Conservation (phyloP, 2,329 filamentous ascomycete genomes). For the Epichloe glyceriae region DNA sequence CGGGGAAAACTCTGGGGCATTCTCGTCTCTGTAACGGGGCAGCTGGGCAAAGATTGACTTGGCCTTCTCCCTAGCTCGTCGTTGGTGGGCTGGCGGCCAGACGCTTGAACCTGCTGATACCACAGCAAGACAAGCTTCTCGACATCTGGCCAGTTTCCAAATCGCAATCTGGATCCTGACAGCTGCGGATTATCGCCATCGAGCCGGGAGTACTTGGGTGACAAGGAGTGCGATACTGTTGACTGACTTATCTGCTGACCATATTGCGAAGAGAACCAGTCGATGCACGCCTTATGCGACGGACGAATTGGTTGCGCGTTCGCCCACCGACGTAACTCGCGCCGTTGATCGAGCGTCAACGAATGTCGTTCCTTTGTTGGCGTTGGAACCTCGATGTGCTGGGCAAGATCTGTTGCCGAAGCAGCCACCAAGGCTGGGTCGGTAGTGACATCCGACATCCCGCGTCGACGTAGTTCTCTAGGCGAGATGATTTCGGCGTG, state of each 20-base stretch:
- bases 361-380: slow-evolving; percentile 40
- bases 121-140: slow-evolving; percentile 43
- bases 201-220: slow-evolving; percentile 47
- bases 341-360: slow-evolving; percentile 48
- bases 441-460: slow-evolving; percentile 24
- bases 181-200: slow-evolving; percentile 46
- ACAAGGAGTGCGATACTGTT: slow-evolving; percentile 49
- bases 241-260: slow-evolving; percentile 49
- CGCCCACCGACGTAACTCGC: slow-evolving; percentile 47
- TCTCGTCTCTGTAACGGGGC: slow-evolving; percentile 46
- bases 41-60: slow-evolving; percentile 45
- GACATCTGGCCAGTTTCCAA: slow-evolving; percentile 52
- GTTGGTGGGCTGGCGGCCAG: slow-evolving; percentile 46
- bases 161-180: slow-evolving; percentile 48
- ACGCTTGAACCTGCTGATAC: slow-evolving; percentile 38
- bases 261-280: slow-evolving; percentile 47
- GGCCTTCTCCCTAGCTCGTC: slow-evolving; percentile 51
- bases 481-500: not conserved
- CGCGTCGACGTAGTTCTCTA: not conserved
- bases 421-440: slow-evolving; percentile 25
- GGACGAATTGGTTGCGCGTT: slow-evolving; percentile 42
- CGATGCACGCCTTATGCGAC: slow-evolving; percentile 49
- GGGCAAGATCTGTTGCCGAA: slow-evolving; percentile 17
- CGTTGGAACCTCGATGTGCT: slow-evolving; percentile 5
- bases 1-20: slow-evolving; percentile 50